Conservation (phyloP, 345 rosid genomes). For the Populus tremula region DNA sequence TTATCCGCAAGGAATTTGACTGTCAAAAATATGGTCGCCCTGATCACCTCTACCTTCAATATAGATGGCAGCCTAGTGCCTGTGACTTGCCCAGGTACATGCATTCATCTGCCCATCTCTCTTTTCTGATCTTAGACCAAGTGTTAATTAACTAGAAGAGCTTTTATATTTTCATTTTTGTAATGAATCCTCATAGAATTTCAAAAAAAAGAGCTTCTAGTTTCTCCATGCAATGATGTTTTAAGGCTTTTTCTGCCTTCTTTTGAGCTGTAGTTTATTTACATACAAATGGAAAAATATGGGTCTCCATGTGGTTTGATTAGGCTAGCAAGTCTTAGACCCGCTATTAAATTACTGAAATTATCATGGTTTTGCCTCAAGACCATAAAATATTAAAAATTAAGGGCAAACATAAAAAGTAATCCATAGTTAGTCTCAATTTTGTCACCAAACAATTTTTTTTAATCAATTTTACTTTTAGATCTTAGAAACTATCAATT, state of each 20-base stretch:
- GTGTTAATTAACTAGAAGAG: neutral
- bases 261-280: neutral
- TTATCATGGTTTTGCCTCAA: no score
- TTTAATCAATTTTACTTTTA: no score
- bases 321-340: neutral
- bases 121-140: neutral
- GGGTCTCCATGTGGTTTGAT: neutral
- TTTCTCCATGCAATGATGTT: neutral
- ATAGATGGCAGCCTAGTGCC: constrained; percentile 70
- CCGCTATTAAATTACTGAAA: no score
- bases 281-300: neutral
- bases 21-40: constrained; percentile 81
- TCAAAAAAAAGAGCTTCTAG: neutral
- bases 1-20: constrained; percentile 72
- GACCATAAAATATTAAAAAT: neutral
- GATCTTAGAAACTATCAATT: no score
- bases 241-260: constrained; percentile 1
- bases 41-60: constrained; percentile 57
- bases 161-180: no score
- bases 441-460: no score
- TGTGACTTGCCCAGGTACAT: constrained; percentile 65
- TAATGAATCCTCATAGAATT: neutral
- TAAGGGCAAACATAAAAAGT: no score
- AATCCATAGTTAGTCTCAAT: no score
- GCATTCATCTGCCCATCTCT: neutral